Conservation (phyloP, 768 basidiomycete genomes). For the Lactarius akahatsu region DNA sequence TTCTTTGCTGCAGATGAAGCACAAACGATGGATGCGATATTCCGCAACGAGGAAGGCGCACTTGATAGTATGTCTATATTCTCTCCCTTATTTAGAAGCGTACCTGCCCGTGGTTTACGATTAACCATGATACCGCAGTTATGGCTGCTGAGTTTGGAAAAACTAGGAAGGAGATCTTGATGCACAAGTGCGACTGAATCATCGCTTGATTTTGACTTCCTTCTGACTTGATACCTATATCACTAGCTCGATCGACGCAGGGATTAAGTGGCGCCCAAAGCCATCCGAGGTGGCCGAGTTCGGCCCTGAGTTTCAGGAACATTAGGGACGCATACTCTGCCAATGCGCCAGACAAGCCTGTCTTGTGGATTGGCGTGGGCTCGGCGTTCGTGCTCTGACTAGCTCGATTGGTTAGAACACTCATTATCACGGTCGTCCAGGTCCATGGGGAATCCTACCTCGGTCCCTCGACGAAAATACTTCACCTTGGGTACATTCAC, state of each 20-base stretch:
- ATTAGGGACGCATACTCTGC: slow-evolving; percentile 54
- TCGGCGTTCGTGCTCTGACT: slow-evolving; percentile 41
- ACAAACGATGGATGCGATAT: slow-evolving; percentile 29
- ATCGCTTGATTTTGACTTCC: no score
- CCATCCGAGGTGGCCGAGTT: slow-evolving; percentile 50
- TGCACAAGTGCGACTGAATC: slow-evolving; percentile 43
- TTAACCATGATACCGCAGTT: slow-evolving; percentile 30
- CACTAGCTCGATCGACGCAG: slow-evolving; percentile 43
- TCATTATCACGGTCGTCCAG: not conserved
- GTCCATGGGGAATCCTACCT: slow-evolving; percentile 23
- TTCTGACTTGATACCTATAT: not conserved
- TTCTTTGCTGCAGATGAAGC: slow-evolving; percentile 24
- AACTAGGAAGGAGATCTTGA: slow-evolving; percentile 49
- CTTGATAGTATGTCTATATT: slow-evolving; percentile 22
- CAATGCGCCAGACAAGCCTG: slow-evolving; percentile 54
- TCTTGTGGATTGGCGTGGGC: slow-evolving; percentile 43
- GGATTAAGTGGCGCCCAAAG: slow-evolving; percentile 56
- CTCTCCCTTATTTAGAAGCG: not conserved
- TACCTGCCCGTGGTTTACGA: not conserved
- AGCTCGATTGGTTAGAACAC: not conserved
- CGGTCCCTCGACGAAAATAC: slow-evolving; percentile 23
- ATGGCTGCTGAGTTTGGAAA: slow-evolving; percentile 38
- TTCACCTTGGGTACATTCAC: slow-evolving; percentile 24
- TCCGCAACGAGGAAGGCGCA: slow-evolving; percentile 20
- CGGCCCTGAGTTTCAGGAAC: slow-evolving; percentile 45